These are phyloP conservation scores for Cystofilobasidium ferigula DNA, from an alignment of 768 basidiomycete species.

Conservation along the genomic window DNA sequence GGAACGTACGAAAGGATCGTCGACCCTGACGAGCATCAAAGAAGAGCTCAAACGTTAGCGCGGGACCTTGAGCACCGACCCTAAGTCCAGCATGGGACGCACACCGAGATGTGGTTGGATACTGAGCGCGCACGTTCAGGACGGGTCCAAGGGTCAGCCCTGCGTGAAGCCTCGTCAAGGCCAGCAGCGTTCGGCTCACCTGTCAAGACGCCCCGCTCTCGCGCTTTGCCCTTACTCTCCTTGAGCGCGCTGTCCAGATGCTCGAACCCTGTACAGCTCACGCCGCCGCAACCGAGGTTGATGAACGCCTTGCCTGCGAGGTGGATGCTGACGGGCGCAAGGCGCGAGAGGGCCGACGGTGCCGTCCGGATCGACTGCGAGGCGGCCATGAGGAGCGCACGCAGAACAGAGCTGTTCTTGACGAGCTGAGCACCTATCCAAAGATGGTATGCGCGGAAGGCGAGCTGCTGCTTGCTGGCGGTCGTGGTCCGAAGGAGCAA, in stretches of 20 bases:
- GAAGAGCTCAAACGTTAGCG: background rate
- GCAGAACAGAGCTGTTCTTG: background rate
- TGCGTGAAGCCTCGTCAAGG: too few relatives aligned
- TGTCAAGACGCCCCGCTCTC: conserved; percentile 10
- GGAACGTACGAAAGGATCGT: conserved; percentile 3
- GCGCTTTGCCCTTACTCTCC: conserved; percentile 5
- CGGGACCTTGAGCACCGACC: background rate
- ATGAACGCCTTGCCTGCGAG: conserved; percentile 4
- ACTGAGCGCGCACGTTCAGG: background rate
- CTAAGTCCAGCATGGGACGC: background rate
- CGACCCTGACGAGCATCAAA: background rate
- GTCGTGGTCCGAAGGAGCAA: too few relatives aligned
- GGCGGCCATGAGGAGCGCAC: background rate
- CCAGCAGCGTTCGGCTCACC: background rate
- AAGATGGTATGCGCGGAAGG: background rate
- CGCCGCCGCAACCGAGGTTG: conserved; percentile 7
- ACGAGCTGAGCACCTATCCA: too few relatives aligned
- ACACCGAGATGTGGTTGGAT: conserved; percentile 15
- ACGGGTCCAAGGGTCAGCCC: too few relatives aligned
- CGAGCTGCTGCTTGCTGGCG: too few relatives aligned
- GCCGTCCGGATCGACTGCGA: background rate
- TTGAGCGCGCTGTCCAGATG: conserved; percentile 3
- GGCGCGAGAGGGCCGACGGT: conserved; percentile 3
- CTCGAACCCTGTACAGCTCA: background rate
- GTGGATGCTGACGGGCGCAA: conserved; percentile 2